Percentiles rank a stretch among this genome's conserved stretches.
Evolutionary conservation across 139 green algal genomes (phyloP).

Genomic region (Tetradesmus obliquus): DNA sequence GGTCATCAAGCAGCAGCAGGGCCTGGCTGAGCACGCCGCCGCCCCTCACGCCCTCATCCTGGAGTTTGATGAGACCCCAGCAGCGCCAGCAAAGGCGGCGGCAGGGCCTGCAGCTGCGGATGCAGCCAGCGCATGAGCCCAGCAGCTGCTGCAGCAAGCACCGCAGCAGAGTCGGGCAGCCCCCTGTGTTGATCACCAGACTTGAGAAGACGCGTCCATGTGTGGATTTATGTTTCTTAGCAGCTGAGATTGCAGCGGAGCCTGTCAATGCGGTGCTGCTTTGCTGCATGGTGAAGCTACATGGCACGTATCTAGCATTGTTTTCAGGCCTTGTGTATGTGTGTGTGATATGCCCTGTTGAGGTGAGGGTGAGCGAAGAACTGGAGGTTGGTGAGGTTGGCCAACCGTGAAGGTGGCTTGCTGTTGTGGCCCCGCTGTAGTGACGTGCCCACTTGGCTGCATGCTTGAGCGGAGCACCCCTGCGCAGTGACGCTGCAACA

Average conservation of each 20-base stretch:
- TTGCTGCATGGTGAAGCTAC: too few species aligned
- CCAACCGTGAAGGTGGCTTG: too few species aligned
- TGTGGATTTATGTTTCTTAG: too few species aligned
- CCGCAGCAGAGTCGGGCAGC: neutral
- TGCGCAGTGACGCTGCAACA: neutral
- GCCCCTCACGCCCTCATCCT: constrained; percentile 9
- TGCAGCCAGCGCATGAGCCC: neutral
- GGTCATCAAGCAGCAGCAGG: constrained; percentile 1
- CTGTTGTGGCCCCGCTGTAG: neutral
- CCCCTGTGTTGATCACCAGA: too few species aligned
- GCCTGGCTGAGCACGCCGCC: constrained; percentile 28
- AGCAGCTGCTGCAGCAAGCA: neutral
- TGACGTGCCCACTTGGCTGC: neutral
- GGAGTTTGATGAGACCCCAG: constrained; percentile 11
- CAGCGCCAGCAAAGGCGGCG: neutral
- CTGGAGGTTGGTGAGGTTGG: neutral
- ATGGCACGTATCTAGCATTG: too few species aligned
- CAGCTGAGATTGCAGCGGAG: too few species aligned
- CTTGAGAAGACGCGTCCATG: too few species aligned
- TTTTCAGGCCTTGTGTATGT: too few species aligned
- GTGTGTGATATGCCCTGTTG: too few species aligned
- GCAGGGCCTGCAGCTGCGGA: neutral
- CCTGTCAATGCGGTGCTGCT: too few species aligned
- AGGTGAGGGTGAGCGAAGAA: neutral
- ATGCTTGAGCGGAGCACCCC: neutral